Percentiles rank a stretch among this genome's conserved stretches.
Evolutionary conservation across 2,329 filamentous ascomycete genomes (phyloP).

Genomic region (Metarhizium guizhouense): DNA sequence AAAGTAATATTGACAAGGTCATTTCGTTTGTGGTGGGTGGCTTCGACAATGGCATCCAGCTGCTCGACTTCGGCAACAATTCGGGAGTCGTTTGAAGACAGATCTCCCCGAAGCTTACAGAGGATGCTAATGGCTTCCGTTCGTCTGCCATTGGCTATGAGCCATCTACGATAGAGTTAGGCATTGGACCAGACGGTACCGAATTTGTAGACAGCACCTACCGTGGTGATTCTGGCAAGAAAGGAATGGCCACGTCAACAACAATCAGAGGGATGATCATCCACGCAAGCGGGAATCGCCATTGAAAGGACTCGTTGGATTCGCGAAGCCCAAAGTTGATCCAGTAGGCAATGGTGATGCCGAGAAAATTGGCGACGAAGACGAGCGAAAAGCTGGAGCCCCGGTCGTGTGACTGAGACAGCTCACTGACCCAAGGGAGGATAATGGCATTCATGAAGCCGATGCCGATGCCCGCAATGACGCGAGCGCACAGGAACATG

Average conservation of each 20-base stretch:
- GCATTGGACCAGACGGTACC: not conserved
- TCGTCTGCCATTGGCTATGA: slow-evolving; percentile 24
- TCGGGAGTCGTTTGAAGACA: slow-evolving; percentile 22
- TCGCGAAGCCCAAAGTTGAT: slow-evolving; percentile 22
- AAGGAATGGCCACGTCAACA: slow-evolving; percentile 28
- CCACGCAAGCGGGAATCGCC: slow-evolving; percentile 28
- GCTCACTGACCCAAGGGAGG: slow-evolving; percentile 38
- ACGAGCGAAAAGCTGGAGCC: slow-evolving; percentile 38
- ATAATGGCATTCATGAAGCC: slow-evolving; percentile 41
- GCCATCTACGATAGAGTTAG: slow-evolving; percentile 18
- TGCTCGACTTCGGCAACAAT: slow-evolving; percentile 27
- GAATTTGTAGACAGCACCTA: slow-evolving; percentile 11
- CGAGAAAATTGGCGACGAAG: slow-evolving; percentile 44
- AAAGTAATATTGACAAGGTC: slow-evolving; percentile 29
- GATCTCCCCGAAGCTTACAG: slow-evolving; percentile 19
- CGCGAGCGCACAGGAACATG: slow-evolving; percentile 39
- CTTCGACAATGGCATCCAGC: slow-evolving; percentile 30
- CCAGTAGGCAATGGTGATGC: slow-evolving; percentile 34
- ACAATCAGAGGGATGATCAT: slow-evolving; percentile 32
- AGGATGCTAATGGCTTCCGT: slow-evolving; percentile 25
- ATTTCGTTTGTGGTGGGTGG: slow-evolving; percentile 27
- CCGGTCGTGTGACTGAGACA: slow-evolving; percentile 34
- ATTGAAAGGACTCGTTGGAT: not conserved
- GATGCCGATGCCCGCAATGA: slow-evolving; percentile 42
- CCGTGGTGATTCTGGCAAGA: slow-evolving; percentile 35